Base-by-base conservation (phyloP, 371 early-diverging fungal species). In the Mucor ambiguus region DNA sequence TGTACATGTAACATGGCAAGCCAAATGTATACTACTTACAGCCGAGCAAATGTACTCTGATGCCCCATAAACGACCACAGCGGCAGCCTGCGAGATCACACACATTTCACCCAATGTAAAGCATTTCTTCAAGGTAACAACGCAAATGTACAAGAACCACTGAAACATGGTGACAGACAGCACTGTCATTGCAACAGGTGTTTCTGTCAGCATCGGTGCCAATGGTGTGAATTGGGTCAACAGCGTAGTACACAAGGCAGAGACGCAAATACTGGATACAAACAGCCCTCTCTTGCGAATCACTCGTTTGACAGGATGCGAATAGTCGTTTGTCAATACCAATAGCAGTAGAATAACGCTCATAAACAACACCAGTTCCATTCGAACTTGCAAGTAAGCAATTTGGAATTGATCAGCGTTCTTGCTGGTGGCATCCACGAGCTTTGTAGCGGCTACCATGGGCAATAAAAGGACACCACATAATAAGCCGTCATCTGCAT, bases 71-170 rank as follows among this genome's bases (percentile, higher is more conserved):
- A 84, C 74, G 43, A 90, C 69, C 5, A 89, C 63, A 3, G 89
- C 83, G 4, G 85, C 65, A 0, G 83, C 82, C 68, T 91, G 86
- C 1, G 87, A 79, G n/a, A 90, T 63, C 10, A 92, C 72, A 20
- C 83, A 82, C 76, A 89, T 80, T 70, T 92, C 92, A 1, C 91
- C 90, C 58, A 87, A 72, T 0, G 92, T 90, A 70, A 92, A 91
- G 43, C 85, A 84, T 11, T 80, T 79, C 28, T 83, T 77, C 14
- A 82, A 60, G 3, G 78, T 76, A 0, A 78, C 78, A 1, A 74
- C 77, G 20, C 80, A 76, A 16, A 79, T 69, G 66, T 83, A 83
- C 2, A 83, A 61, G 14, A 75, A 69, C 75, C 79, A 77, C 64
- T 79, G 81, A 62, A 81, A 81, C 20, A 71, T 64, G 0, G 67